These are phyloP conservation scores for Penicillium flavigenum DNA, from an alignment of 495 filamentous ascomycete genomes.

Conservation along the genomic window DNA sequence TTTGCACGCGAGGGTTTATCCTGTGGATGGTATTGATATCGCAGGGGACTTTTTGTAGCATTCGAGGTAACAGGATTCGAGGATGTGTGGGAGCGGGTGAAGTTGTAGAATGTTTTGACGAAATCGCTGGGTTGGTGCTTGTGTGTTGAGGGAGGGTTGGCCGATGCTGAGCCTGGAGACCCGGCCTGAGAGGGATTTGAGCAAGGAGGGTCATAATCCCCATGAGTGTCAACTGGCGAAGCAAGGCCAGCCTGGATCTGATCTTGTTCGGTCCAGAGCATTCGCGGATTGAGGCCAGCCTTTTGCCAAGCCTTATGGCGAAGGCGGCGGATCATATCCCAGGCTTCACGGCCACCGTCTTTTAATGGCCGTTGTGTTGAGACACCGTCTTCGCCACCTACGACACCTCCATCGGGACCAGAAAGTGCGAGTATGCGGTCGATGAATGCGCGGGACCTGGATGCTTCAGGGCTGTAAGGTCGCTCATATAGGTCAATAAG, in stretches of 20 bases:
- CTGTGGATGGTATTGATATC: constrained; percentile 27
- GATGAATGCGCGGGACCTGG: constrained; percentile 49
- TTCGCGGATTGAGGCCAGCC: constrained; percentile 45
- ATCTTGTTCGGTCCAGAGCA: constrained; percentile 50
- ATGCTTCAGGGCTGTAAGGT: constrained; percentile 49
- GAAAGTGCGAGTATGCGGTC: constrained; percentile 54
- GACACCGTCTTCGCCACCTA: constrained; percentile 51
- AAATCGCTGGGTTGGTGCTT: constrained; percentile 32
- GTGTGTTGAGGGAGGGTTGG: not conserved
- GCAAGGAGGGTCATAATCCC: constrained; percentile 16
- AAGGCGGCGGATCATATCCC: constrained; percentile 54
- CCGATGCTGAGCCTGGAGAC: constrained; percentile 8
- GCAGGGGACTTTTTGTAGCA: constrained; percentile 26
- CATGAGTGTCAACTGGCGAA: constrained; percentile 23
- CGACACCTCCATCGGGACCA: constrained; percentile 51
- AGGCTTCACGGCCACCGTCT: constrained; percentile 55
- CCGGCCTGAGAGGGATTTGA: constrained; percentile 10
- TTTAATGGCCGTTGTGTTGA: constrained; percentile 48
- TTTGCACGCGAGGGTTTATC: constrained; percentile 8
- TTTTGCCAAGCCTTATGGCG: constrained; percentile 54
- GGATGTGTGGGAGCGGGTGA: constrained; percentile 39
- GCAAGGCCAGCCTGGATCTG: constrained; percentile 42
- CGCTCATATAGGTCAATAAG: constrained; percentile 57
- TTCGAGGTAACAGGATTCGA: constrained; percentile 24
- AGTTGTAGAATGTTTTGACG: constrained; percentile 40